These are phyloP conservation scores for Sporisorium exsertum DNA, from an alignment of 1,284 basidiomycete genomes.

Conservation along the genomic window DNA sequence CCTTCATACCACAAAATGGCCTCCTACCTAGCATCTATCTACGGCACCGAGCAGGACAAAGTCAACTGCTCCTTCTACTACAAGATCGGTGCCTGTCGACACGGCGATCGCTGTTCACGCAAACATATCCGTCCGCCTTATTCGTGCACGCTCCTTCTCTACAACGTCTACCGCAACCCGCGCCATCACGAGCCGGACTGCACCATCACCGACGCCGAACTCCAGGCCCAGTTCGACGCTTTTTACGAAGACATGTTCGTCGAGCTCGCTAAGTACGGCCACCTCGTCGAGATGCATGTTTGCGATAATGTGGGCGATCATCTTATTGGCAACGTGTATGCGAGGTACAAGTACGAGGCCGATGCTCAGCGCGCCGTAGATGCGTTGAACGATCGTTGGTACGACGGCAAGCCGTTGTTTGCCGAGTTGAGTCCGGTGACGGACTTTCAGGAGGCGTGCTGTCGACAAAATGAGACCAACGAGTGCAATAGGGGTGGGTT, in stretches of 20 bases:
- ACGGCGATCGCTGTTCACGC: slow-evolving; percentile 94
- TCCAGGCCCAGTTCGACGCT: slow-evolving; percentile 95
- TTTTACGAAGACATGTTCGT: slow-evolving; percentile 86
- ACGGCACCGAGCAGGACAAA: slow-evolving; percentile 81
- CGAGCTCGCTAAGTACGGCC: slow-evolving; percentile 92
- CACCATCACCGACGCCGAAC: slow-evolving; percentile 79
- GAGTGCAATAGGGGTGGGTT: slow-evolving; percentile 76
- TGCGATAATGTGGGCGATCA: slow-evolving; percentile 99
- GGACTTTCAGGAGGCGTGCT: slow-evolving; percentile 98
- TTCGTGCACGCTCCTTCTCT: slow-evolving; percentile 94
- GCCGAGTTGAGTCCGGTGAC: slow-evolving; percentile 98
- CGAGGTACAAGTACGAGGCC: slow-evolving; percentile 97
- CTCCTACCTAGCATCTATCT: slow-evolving; percentile 60
- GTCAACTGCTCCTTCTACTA: slow-evolving; percentile 96
- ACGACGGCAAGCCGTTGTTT: slow-evolving; percentile 94
- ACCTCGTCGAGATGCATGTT: slow-evolving; percentile 91
- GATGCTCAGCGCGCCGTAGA: slow-evolving; percentile 95
- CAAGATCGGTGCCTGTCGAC: slow-evolving; percentile 95
- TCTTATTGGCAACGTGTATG: slow-evolving; percentile 98
- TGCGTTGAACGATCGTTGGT: slow-evolving; percentile 95
- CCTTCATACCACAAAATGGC: slow-evolving; percentile 40
- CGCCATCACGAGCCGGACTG: slow-evolving; percentile 85
- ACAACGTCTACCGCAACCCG: slow-evolving; percentile 99
- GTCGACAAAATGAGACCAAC: slow-evolving; percentile 81
- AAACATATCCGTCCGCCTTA: slow-evolving; percentile 98